Evolutionary conservation across 169 alveolate species (phyloP).

Genomic region (Plasmodium vivax): DNA sequence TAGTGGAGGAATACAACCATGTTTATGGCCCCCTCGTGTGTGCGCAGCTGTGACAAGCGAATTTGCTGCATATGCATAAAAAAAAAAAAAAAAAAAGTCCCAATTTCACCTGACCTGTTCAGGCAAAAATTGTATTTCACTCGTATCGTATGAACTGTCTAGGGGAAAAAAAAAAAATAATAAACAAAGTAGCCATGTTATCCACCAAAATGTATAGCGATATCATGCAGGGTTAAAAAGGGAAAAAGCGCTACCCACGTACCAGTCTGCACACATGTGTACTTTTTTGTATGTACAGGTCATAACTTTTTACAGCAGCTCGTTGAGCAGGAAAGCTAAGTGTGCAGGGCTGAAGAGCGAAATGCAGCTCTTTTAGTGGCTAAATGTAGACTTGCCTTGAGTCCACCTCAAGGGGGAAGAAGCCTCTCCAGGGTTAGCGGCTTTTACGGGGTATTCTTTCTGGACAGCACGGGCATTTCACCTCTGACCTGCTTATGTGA

Average conservation of each 20-base stretch:
- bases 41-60: neutral
- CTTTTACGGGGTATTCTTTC: neutral
- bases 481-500: neutral
- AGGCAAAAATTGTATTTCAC: neutral
- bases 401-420: neutral
- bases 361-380: neutral
- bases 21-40: neutral
- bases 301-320: neutral
- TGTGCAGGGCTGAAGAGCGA: neutral
- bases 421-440: neutral
- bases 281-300: neutral
- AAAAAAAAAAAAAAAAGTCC: neutral
- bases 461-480: neutral
- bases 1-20: neutral
- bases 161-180: neutral
- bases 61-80: neutral
- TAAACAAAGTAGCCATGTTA: neutral
- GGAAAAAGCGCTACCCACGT: neutral
- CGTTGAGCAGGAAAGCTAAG: neutral
- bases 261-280: neutral
- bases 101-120: neutral
- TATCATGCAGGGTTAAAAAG: neutral
- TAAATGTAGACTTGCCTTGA: neutral
- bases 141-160: neutral
- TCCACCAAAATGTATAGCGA: neutral